Conservation (phyloP, 2,329 filamentous ascomycete species). For the Bipolaris victoriae region DNA sequence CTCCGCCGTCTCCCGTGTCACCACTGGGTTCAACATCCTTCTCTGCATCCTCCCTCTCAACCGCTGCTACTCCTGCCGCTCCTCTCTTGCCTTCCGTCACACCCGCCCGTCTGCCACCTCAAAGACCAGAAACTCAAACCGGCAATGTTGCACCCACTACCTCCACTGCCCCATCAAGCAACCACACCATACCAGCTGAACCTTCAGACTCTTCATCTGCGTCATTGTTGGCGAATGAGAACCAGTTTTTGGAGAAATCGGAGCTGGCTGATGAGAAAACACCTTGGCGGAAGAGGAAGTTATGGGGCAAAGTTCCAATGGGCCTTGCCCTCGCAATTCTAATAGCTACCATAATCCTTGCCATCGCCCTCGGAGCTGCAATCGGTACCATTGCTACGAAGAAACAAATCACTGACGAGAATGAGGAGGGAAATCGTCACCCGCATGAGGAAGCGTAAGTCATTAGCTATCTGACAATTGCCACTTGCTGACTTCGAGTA, state of each 20-base stretch:
- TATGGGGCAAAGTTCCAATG: slow-evolving; percentile 58
- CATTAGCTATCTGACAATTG: background rate
- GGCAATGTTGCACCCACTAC: slow-evolving; percentile 28
- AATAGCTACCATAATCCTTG: slow-evolving; percentile 54
- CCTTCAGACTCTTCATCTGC: slow-evolving; percentile 39
- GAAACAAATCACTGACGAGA: slow-evolving; percentile 28
- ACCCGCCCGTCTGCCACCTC: slow-evolving; percentile 39
- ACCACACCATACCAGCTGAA: slow-evolving; percentile 29
- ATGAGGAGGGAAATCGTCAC: slow-evolving; percentile 19
- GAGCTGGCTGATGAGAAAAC: slow-evolving; percentile 29
- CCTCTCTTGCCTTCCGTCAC: slow-evolving; percentile 33
- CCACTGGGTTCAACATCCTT: slow-evolving; percentile 28
- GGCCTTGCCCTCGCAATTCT: slow-evolving; percentile 57
- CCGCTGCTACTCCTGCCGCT: slow-evolving; percentile 9
- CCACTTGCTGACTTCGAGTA: slow-evolving; percentile 28
- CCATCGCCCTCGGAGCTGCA: slow-evolving; percentile 59
- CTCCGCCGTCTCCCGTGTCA: slow-evolving; percentile 34
- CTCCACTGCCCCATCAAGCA: slow-evolving; percentile 18
- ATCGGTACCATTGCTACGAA: slow-evolving; percentile 61
- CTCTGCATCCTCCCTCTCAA: slow-evolving; percentile 26
- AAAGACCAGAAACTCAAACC: slow-evolving; percentile 42
- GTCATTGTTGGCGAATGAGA: slow-evolving; percentile 33
- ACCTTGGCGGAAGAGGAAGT: slow-evolving; percentile 51
- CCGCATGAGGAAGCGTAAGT: slow-evolving; percentile 42
- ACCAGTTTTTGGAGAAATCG: slow-evolving; percentile 38